phyloP scores from a whole-genome alignment of 148 eudicot genomes.

The Fagopyrum homotropicum region DNA sequence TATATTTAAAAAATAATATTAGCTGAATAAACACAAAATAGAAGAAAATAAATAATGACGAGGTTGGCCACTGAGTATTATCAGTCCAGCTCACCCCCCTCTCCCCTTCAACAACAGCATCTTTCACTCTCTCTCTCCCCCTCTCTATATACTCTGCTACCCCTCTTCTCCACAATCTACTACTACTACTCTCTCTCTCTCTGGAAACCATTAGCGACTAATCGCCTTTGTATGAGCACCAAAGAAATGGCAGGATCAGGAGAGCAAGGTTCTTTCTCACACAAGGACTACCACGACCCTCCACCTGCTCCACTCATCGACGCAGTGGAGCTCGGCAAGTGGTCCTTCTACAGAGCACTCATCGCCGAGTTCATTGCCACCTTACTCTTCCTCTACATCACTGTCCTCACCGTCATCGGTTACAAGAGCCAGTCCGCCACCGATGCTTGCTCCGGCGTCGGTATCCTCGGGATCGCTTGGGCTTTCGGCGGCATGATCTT shows the following conservation, averaged over 20 bases:
- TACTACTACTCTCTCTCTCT: background rate
- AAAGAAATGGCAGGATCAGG: slow-evolving; percentile 5
- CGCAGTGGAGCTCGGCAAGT: slow-evolving; percentile 18
- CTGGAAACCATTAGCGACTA: background rate
- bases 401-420: slow-evolving; percentile 19
- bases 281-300: slow-evolving; percentile 24
- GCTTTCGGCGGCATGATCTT: slow-evolving; percentile 31
- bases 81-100: background rate
- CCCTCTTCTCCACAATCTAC: background rate
- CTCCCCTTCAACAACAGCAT: background rate
- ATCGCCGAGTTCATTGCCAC: slow-evolving; percentile 28
- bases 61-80: background rate
- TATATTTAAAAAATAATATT: too few relatives aligned
- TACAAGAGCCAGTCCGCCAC: slow-evolving; percentile 14
- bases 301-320: slow-evolving; percentile 23
- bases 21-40: too few relatives aligned
- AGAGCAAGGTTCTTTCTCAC: slow-evolving; percentile 18
- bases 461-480: slow-evolving; percentile 26
- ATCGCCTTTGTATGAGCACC: background rate
- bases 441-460: slow-evolving; percentile 21
- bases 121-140: background rate
- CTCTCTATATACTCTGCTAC: background rate
- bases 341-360: slow-evolving; percentile 21
- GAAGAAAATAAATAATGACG: background rate
- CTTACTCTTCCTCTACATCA: slow-evolving; percentile 22